Conservation (phyloP, 495 filamentous ascomycete species). For the Lasiosphaeria miniovina region DNA sequence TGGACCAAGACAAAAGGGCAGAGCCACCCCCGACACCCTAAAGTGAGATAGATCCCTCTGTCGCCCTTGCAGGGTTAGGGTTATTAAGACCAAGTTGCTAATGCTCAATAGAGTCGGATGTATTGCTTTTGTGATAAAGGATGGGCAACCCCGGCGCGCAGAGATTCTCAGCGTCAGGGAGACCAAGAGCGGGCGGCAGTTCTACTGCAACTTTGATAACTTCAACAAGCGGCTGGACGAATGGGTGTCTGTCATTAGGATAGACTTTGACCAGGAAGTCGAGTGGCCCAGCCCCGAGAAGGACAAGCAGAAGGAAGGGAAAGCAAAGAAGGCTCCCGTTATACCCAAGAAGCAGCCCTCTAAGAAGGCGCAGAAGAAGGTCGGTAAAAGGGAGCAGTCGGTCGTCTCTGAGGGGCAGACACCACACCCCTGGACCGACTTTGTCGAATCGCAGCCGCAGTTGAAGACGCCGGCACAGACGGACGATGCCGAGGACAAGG, state of each 20-base stretch:
- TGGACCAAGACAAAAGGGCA: constrained; percentile 63
- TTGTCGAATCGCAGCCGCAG: constrained; percentile 32
- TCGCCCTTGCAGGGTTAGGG: not conserved
- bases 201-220: constrained; percentile 97
- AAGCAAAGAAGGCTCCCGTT: constrained; percentile 41
- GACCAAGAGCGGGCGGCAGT: constrained; percentile 77
- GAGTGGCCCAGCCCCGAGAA: constrained; percentile 59
- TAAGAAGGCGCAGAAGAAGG: constrained; percentile 57
- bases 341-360: constrained; percentile 44
- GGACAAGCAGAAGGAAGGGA: constrained; percentile 52
- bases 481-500: constrained; percentile 38
- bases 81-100: constrained; percentile 1
- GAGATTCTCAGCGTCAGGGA: constrained; percentile 89
- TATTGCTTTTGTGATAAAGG: constrained; percentile 52
- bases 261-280: constrained; percentile 68
- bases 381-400: constrained; percentile 47
- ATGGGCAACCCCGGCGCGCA: constrained; percentile 82
- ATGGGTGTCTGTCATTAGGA: constrained; percentile 78
- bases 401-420: constrained; percentile 45
- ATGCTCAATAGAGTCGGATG: constrained; percentile 41
- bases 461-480: constrained; percentile 18
- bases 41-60: constrained; percentile 49
- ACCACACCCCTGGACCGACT: constrained; percentile 45
- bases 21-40: constrained; percentile 75
- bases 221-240: constrained; percentile 99